Evolutionary conservation across 106 monocot genomes (phyloP).

Genomic region (Agapanthus africanus): DNA sequence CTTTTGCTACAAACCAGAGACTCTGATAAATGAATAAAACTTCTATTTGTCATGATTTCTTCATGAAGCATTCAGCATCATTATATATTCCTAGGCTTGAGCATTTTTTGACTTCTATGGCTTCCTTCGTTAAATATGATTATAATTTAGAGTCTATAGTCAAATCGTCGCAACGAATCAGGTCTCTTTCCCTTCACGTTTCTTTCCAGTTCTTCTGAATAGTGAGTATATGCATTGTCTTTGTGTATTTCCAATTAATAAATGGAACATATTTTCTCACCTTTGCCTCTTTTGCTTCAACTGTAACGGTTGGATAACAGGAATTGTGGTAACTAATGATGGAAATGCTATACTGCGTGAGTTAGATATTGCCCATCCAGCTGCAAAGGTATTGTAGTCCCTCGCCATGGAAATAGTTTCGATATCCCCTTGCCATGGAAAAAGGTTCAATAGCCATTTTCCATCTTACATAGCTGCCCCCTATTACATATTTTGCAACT

Average conservation of each 20-base stretch:
- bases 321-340: conserved; percentile 80
- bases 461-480: not conserved
- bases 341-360: conserved; percentile 80
- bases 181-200: not conserved
- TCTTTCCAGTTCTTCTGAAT: not conserved
- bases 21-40: not conserved
- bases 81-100: not conserved
- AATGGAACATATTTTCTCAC: conserved; percentile 1
- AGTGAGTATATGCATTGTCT: not conserved
- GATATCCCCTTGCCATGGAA: not conserved
- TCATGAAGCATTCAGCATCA: not conserved
- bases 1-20: not conserved
- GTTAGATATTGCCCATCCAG: conserved; percentile 79
- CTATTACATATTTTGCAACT: not conserved
- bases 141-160: too few relatives aligned
- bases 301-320: conserved; percentile 22
- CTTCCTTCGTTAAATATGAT: not conserved
- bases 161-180: not conserved
- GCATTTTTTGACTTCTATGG: not conserved
- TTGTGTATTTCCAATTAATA: not conserved
- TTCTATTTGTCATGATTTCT: too few relatives aligned
- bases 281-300: not conserved
- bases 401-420: not conserved
- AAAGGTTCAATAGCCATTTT: not conserved
- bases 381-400: conserved; percentile 48